phyloP scores from a whole-genome alignment of 352 stramenopile species.

The Phytophthora sojae region DNA sequence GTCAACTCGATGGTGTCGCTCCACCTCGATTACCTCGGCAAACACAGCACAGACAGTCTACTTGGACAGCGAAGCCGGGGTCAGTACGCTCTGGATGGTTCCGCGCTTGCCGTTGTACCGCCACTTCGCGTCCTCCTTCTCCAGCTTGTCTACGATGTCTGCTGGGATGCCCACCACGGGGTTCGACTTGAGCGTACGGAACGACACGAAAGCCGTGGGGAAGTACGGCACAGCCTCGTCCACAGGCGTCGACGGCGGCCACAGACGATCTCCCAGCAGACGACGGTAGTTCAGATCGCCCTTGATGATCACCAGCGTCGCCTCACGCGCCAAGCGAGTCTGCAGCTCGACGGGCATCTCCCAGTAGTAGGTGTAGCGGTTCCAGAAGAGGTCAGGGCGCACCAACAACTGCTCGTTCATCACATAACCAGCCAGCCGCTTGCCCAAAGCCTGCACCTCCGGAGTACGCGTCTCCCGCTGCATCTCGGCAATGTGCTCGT shows the following conservation, averaged over 20 bases:
- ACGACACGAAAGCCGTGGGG: conserved; percentile 65
- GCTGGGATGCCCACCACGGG: conserved; percentile 63
- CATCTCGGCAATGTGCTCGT: conserved; percentile 71
- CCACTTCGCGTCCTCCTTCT: conserved; percentile 67
- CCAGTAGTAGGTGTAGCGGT: conserved; percentile 76
- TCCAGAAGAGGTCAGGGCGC: conserved; percentile 61
- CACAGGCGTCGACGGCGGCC: conserved; percentile 86
- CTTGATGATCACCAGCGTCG: conserved; percentile 95
- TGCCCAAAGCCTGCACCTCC: conserved; percentile 58
- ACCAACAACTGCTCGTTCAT: conserved; percentile 32
- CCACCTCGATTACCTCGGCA: not conserved
- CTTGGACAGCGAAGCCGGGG: conserved; percentile 1
- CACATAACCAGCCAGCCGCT: conserved; percentile 50
- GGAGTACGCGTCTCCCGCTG: conserved; percentile 32
- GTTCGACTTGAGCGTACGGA: conserved; percentile 81
- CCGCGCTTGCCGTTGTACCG: conserved; percentile 73
- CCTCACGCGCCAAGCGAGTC: conserved; percentile 33
- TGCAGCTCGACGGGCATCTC: conserved; percentile 53
- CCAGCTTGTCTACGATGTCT: conserved; percentile 49
- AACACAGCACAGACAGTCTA: not conserved
- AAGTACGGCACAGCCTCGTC: conserved; percentile 82
- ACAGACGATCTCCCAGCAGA: conserved; percentile 93
- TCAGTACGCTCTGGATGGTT: conserved; percentile 71
- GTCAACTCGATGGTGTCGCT: not conserved
- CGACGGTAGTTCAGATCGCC: conserved; percentile 97